phyloP scores from a whole-genome alignment of 768 basidiomycete species.

The Pulveroboletus frians region DNA sequence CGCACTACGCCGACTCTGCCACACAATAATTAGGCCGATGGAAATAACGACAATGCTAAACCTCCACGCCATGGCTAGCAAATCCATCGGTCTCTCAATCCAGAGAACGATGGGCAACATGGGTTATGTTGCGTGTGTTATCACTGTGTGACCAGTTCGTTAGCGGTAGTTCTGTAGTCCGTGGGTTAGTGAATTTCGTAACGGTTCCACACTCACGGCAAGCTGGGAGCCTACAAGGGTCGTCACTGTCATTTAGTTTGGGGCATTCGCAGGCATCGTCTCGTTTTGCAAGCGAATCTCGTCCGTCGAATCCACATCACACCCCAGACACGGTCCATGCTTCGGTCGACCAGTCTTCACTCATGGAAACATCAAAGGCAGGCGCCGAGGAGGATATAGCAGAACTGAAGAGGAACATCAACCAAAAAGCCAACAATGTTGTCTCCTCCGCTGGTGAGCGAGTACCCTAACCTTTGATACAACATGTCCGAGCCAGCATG shows the following conservation, averaged over 20 bases:
- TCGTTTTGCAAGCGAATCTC: background rate
- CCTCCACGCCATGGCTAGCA: too few relatives aligned
- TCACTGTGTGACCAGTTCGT: too few relatives aligned
- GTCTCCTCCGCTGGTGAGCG: slow-evolving; percentile 25
- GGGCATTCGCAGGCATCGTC: background rate
- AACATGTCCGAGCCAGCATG: background rate
- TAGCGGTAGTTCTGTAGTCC: too few relatives aligned
- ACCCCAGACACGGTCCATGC: background rate
- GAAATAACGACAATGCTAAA: too few relatives aligned
- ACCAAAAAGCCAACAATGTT: slow-evolving; percentile 16
- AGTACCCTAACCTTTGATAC: background rate
- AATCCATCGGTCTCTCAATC: too few relatives aligned
- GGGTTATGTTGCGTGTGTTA: too few relatives aligned
- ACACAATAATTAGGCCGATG: too few relatives aligned
- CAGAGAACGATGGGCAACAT: too few relatives aligned
- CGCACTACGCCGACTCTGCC: too few relatives aligned
- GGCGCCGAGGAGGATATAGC: slow-evolving; percentile 38
- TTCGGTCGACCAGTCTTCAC: background rate
- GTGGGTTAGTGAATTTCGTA: too few relatives aligned
- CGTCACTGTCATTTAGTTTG: background rate
- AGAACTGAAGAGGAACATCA: slow-evolving; percentile 49
- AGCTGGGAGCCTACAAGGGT: too few relatives aligned
- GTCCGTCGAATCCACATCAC: background rate
- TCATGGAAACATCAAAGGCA: slow-evolving; percentile 16
- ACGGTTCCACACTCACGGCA: too few relatives aligned